Evolutionary conservation across 768 basidiomycete genomes (phyloP).

Genomic region (Dendrothele bispora): DNA sequence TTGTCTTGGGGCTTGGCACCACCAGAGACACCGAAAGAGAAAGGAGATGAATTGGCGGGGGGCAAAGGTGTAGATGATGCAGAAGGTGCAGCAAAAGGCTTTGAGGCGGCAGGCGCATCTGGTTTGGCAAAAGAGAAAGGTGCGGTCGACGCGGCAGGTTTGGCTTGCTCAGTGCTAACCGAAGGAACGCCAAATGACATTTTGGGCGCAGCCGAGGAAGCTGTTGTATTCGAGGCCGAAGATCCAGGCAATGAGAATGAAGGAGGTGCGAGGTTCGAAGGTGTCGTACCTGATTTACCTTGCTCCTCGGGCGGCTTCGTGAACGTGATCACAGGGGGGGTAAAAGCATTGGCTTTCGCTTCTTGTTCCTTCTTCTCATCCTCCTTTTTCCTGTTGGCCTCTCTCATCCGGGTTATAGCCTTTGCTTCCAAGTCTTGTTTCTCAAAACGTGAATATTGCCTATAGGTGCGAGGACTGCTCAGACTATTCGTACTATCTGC

Average conservation of each 20-base stretch:
- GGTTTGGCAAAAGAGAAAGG: conserved; percentile 19
- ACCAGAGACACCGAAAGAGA: conserved; percentile 20
- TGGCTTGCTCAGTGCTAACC: conserved; percentile 3
- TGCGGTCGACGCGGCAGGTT: conserved; percentile 10
- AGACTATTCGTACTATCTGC: conserved; percentile 55
- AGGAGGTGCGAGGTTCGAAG: conserved; percentile 6
- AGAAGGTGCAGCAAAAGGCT: conserved; percentile 9
- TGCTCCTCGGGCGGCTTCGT: conserved; percentile 26
- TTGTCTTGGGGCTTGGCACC: conserved; percentile 4
- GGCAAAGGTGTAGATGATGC: conserved; percentile 10
- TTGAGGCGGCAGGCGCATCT: conserved; percentile 7
- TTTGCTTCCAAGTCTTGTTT: conserved; percentile 83
- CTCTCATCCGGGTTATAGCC: conserved; percentile 71
- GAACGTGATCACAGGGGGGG: conserved; percentile 19
- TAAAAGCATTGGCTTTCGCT: conserved; percentile 31
- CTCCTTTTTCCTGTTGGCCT: conserved; percentile 45
- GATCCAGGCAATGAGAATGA: conserved; percentile 15
- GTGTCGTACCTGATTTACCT: conserved; percentile 15
- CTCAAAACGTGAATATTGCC: conserved; percentile 69
- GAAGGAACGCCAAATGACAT: conserved; percentile 26
- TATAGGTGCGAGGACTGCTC: conserved; percentile 26
- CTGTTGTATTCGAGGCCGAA: conserved; percentile 20
- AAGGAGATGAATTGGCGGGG: conserved; percentile 12
- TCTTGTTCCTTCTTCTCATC: conserved; percentile 33
- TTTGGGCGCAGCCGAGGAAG: conserved; percentile 24